Base-by-base conservation (phyloP, 108 stramenopile genomes). In the Mediolabrus comicus region DNA sequence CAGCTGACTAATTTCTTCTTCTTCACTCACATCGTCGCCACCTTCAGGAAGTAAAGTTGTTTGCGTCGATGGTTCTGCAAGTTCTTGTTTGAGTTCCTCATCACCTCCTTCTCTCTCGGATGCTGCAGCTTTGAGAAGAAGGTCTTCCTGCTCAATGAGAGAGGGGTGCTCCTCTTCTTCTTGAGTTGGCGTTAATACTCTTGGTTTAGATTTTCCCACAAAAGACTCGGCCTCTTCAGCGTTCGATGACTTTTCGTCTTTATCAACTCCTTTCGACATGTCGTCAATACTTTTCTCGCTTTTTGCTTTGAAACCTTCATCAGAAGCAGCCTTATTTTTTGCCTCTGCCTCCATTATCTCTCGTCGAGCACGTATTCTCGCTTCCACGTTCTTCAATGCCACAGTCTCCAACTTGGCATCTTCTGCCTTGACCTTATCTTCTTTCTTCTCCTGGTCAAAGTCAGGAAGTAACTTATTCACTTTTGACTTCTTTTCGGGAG, bases 341-440 rank as follows among this genome's bases (percentile, higher is more conserved):
- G 41, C 61, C 25, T 65, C 75, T 46, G 24, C 35, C 33, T 67
- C 66, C 46, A 58, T 59, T 36, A 72, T 29, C 25, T 58, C 46
- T n/a, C 59, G 54, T 12, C 67, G 66, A n/a, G 72, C 79, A 0
- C 26, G 57, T 52, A 80, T 80, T 34, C 79, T 62, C 35, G 54
- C 79, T 56, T 80, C 79, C 29, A 80, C 79, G 41, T 66, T 54
- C 33, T 80, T 62, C 32, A 80, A 19, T 17, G 78, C 19, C 9
- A 63, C 34, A 16, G 33, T 41, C 34, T 33, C 56, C 26, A 65
- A 62, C 46, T 49, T 49, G 13, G 51, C 78, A 60, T 46, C 61
- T 30, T 16, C 41, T n/a, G 65, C 71, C n/a, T 62, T 46, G 28
- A 30, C 52, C 53, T 67, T 72, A n/a, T 72, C 69, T 10, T 72